Percentiles rank a stretch among this genome's conserved stretches.
Evolutionary conservation across 192 early-diverging fungal genomes (phyloP).

Genomic region (Helicostylum pulchrum): DNA sequence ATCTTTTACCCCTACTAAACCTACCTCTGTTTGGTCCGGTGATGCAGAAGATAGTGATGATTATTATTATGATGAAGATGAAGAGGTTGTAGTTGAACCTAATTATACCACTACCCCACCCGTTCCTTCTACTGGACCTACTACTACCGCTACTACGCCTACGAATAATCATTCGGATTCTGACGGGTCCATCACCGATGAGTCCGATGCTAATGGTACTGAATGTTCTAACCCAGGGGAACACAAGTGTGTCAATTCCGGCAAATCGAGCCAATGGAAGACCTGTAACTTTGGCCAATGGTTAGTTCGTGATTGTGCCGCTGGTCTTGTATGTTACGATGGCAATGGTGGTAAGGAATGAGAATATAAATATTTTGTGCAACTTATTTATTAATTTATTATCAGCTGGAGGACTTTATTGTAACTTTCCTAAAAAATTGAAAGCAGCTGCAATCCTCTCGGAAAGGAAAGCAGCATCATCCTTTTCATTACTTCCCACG

Average conservation of each 20-base stretch:
- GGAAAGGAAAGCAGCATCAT: no score
- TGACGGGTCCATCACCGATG: not conserved
- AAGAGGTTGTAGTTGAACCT: not conserved
- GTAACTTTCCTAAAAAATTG: no score
- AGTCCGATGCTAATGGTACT: not conserved
- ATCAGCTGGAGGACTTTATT: no score
- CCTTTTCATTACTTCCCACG: no score
- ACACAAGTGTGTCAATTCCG: slow-evolving; percentile 6
- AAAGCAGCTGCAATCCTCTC: no score
- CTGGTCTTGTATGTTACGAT: slow-evolving; percentile 22
- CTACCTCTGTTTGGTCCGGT: not conserved
- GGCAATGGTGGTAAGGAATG: not conserved
- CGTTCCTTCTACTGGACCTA: not conserved
- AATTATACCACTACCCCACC: not conserved
- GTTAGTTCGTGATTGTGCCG: slow-evolving; percentile 17
- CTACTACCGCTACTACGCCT: not conserved
- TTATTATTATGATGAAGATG: not conserved
- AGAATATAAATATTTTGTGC: no score
- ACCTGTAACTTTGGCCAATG: slow-evolving; percentile 25
- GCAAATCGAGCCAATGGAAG: slow-evolving; percentile 4
- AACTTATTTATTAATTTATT: no score
- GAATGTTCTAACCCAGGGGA: slow-evolving; percentile 2
- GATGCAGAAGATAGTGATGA: not conserved
- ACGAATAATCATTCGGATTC: not conserved
- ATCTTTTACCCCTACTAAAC: not conserved